A percentile compares a stretch with the other conserved stretches of the same genome.
These are phyloP conservation scores for Coelastrella sp. DNA, from an alignment of 139 green algal genomes.

Conservation along the genomic window DNA sequence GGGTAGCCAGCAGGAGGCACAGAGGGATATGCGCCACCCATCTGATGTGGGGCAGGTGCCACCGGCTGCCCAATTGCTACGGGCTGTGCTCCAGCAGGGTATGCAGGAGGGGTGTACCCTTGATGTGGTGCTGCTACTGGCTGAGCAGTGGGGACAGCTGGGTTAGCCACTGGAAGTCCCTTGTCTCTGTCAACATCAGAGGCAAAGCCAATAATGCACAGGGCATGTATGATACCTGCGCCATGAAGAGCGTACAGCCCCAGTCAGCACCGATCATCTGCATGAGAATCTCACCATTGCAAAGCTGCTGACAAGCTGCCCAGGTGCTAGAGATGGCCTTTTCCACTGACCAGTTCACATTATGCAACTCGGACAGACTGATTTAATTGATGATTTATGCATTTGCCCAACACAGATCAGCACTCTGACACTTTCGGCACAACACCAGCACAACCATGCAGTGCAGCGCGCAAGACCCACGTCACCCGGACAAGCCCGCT, in stretches of 20 bases:
- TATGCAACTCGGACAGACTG: too few species aligned
- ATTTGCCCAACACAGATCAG: too few species aligned
- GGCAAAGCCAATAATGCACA: constrained; percentile 2
- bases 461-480: background rate
- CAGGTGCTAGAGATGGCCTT: too few species aligned
- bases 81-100: background rate
- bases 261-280: too few species aligned
- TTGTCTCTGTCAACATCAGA: background rate
- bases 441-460: background rate
- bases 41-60: background rate
- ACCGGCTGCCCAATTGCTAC: constrained; percentile 5
- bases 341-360: too few species aligned
- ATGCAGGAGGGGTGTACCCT: background rate
- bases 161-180: constrained; percentile 2
- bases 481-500: background rate
- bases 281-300: too few species aligned
- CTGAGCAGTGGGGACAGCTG: background rate
- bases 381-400: too few species aligned
- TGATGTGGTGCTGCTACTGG: constrained; percentile 9
- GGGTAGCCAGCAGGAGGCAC: constrained; percentile 6
- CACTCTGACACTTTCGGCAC: background rate
- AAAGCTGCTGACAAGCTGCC: too few species aligned
- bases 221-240: constrained; percentile 28
- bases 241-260: background rate
- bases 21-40: background rate